These are phyloP conservation scores for Aspergillus chevalieri DNA, from an alignment of 2,329 filamentous ascomycete genomes.

Conservation along the genomic window DNA sequence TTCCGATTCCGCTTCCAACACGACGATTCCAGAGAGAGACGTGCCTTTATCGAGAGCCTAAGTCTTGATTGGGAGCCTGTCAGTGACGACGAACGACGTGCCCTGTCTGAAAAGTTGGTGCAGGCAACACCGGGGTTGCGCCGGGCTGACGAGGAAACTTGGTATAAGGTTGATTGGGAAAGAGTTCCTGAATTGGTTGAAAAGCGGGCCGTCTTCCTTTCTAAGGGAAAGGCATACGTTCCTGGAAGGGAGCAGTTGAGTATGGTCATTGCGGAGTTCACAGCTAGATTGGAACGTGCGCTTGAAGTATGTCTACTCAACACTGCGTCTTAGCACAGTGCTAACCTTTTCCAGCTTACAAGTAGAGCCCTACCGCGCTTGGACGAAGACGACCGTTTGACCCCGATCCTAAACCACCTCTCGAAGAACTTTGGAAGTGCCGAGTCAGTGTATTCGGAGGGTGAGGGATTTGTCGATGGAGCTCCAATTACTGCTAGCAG, in stretches of 20 bases:
- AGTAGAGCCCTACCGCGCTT: conserved; percentile 84
- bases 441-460: conserved; percentile 70
- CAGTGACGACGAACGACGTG: conserved; percentile 69
- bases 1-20: conserved; percentile 75
- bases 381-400: conserved; percentile 90
- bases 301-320: conserved; percentile 60
- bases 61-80: conserved; percentile 82
- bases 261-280: conserved; percentile 85
- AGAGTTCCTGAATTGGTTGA: conserved; percentile 87
- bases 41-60: conserved; percentile 68
- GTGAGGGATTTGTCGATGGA: conserved; percentile 59
- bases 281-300: conserved; percentile 67
- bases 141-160: conserved; percentile 67
- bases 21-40: conserved; percentile 68
- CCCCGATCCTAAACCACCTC: conserved; percentile 70
- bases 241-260: conserved; percentile 79
- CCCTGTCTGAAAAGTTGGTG: conserved; percentile 56
- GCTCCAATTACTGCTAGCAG: conserved; percentile 70
- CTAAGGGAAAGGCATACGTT: conserved; percentile 81
- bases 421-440: conserved; percentile 93
- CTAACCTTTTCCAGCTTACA: conserved; percentile 57
- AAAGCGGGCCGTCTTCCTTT: conserved; percentile 67
- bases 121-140: conserved; percentile 49
- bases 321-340: conserved; percentile 3
- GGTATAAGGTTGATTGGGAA: conserved; percentile 97